Evolutionary conservation across 192 early-diverging fungal genomes (phyloP).

Genomic region (Umbelopsis isabellina): DNA sequence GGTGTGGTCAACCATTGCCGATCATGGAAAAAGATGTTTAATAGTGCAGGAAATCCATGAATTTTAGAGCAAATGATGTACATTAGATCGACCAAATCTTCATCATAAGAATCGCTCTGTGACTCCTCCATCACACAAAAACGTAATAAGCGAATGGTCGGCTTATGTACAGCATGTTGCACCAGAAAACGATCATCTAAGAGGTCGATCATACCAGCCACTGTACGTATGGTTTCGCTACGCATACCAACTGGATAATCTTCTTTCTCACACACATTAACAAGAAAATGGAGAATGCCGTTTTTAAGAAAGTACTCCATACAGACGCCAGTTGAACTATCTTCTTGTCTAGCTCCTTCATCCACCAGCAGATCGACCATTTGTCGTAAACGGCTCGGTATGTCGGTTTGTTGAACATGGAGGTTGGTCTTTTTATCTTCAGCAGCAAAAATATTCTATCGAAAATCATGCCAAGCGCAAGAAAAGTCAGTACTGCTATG

Average conservation of each 20-base stretch:
- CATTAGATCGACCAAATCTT: slow-evolving; percentile 72
- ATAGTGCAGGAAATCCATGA: slow-evolving; percentile 69
- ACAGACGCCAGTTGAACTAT: slow-evolving; percentile 76
- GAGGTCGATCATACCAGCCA: slow-evolving; percentile 81
- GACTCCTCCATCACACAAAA: slow-evolving; percentile 61
- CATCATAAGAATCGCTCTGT: slow-evolving; percentile 57
- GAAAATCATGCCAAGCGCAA: slow-evolving; percentile 17
- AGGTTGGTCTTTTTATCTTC: slow-evolving; percentile 34
- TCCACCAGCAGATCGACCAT: slow-evolving; percentile 91
- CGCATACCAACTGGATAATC: slow-evolving; percentile 83
- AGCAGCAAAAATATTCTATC: slow-evolving; percentile 36
- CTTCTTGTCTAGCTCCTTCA: slow-evolving; percentile 80
- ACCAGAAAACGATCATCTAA: slow-evolving; percentile 89
- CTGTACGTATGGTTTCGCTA: slow-evolving; percentile 76
- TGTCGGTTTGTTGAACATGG: slow-evolving; percentile 73
- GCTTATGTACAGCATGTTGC: slow-evolving; percentile 88
- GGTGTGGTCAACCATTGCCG: slow-evolving; percentile 62
- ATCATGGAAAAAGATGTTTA: slow-evolving; percentile 80
- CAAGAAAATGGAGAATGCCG: slow-evolving; percentile 78
- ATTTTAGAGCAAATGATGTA: slow-evolving; percentile 83
- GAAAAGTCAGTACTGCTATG: neutral
- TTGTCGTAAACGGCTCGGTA: slow-evolving; percentile 70
- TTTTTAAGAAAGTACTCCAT: slow-evolving; percentile 90
- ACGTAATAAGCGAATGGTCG: slow-evolving; percentile 75
- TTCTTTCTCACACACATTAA: slow-evolving; percentile 68